Conservation (phyloP, 2,329 filamentous ascomycete species). For the Colletotrichum incanum region DNA sequence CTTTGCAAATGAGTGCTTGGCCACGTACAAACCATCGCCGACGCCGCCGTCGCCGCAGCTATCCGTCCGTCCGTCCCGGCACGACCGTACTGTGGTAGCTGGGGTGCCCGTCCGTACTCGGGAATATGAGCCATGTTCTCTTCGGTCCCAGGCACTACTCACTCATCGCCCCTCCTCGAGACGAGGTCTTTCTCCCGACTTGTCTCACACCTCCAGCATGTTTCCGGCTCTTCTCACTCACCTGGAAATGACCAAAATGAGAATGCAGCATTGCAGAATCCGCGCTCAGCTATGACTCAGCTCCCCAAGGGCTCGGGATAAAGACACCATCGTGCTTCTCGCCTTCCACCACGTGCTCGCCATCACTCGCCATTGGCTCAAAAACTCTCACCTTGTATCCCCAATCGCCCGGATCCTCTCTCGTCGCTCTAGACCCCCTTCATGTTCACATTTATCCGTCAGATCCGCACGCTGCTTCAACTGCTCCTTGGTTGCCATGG, state of each 20-base stretch:
- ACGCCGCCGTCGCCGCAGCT: neutral
- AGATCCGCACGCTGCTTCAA: conserved; percentile 9
- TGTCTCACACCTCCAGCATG: neutral
- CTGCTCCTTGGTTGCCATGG: neutral
- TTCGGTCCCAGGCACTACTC: neutral
- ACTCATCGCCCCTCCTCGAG: neutral
- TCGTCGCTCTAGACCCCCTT: neutral
- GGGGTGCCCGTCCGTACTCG: neutral
- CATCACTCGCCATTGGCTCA: conserved; percentile 22
- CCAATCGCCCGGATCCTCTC: neutral
- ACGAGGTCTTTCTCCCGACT: neutral
- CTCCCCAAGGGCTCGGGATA: neutral
- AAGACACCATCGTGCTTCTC: conserved; percentile 19
- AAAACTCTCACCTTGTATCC: neutral
- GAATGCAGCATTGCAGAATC: neutral
- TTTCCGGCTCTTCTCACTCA: neutral
- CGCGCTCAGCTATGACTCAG: conserved; percentile 21
- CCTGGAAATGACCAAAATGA: neutral
- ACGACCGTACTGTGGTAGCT: neutral
- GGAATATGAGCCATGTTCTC: neutral
- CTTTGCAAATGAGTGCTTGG: neutral
- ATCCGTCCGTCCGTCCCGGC: conserved; percentile 15
- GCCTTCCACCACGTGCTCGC: conserved; percentile 26
- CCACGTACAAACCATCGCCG: neutral
- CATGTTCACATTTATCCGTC: conserved; percentile 5